Conservation (phyloP, 176 grass and related monocot species). For the Aegilops bicornis region DNA sequence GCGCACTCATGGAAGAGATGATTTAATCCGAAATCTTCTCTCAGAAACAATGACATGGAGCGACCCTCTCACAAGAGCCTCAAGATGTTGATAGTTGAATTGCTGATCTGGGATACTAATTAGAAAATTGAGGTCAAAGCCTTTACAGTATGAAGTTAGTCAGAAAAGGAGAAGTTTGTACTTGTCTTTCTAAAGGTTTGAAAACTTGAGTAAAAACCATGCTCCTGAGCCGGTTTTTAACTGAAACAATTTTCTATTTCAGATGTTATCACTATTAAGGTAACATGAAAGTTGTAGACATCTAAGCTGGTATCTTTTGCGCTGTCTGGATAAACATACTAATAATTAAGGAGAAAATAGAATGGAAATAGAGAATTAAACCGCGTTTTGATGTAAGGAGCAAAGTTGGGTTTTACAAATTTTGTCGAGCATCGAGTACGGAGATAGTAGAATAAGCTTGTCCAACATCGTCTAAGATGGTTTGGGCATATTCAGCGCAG, state of each 20-base stretch:
- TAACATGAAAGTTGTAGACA: background rate
- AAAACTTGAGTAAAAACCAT: background rate
- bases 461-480: background rate
- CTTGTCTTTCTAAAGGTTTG: background rate
- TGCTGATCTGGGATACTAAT: background rate
- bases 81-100: background rate
- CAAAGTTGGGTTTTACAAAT: background rate
- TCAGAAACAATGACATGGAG: slow-evolving; percentile 17
- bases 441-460: background rate
- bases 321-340: background rate
- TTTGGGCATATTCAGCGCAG: no score
- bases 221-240: background rate
- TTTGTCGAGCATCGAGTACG: background rate
- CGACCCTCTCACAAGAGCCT: background rate
- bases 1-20: slow-evolving; percentile 12
- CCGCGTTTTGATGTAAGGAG: background rate
- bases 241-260: background rate
- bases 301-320: background rate
- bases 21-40: slow-evolving; percentile 6
- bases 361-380: background rate
- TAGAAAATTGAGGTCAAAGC: background rate
- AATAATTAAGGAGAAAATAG: background rate
- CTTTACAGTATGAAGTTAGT: background rate
- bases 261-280: background rate
- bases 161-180: background rate